A percentile compares a stretch with the other conserved stretches of the same genome.
Conservation (phyloP, 1,284 basidiomycete genomes). For the Apiotrichum siamense region DNA sequence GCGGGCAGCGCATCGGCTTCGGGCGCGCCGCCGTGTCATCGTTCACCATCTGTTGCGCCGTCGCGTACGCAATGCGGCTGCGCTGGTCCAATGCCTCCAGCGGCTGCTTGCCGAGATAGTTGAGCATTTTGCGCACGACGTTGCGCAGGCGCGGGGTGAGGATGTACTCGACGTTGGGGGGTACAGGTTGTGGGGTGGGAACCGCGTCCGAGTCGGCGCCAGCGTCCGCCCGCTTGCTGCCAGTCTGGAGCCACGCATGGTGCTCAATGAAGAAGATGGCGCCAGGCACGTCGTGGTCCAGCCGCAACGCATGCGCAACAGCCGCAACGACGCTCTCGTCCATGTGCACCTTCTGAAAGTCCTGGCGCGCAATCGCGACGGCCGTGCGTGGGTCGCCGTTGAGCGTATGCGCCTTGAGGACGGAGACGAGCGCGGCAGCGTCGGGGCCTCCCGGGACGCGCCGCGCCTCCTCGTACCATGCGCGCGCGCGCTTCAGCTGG, state of each 20-base stretch:
- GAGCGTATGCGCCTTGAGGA: slow-evolving; percentile 2
- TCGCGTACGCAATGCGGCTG: neutral
- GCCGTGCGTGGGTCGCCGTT: neutral
- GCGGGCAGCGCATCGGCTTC: neutral
- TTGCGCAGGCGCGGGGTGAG: slow-evolving; percentile 6
- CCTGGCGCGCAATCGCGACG: slow-evolving; percentile 3
- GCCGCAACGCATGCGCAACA: slow-evolving; percentile 10
- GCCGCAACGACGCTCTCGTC: slow-evolving; percentile 5
- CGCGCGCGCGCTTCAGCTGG: neutral
- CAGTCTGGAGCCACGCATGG: neutral
- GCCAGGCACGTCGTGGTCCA: slow-evolving; percentile 4
- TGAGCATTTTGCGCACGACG: slow-evolving; percentile 4
- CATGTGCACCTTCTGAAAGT: slow-evolving; percentile 2
- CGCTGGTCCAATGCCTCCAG: neutral
- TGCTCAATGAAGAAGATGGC: slow-evolving; percentile 14
- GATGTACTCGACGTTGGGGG: neutral
- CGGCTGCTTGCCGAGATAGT: slow-evolving; percentile 8
- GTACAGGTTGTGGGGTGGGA: neutral
- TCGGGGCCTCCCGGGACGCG: neutral
- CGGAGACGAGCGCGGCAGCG: slow-evolving; percentile 1
- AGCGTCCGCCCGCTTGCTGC: neutral
- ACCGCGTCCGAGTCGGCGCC: neutral
- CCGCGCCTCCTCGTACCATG: slow-evolving; percentile 4
- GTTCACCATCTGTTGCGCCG: slow-evolving; percentile 10
- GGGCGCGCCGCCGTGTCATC: slow-evolving; percentile 8